Conservation (phyloP, 495 filamentous ascomycete species). For the Bombardia bombarda region DNA sequence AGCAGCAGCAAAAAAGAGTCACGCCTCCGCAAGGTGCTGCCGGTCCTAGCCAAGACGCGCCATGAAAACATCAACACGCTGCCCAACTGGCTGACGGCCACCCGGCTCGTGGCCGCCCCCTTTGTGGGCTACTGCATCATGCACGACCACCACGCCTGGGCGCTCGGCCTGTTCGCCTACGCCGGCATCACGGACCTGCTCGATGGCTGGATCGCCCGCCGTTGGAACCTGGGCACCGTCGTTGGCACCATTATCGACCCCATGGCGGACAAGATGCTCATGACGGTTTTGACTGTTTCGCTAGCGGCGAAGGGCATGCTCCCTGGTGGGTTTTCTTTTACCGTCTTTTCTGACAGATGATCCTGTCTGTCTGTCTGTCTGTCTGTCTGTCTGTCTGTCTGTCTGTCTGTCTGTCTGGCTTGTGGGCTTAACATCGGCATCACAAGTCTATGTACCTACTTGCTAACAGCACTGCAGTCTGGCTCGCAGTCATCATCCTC, state of each 20-base stretch:
- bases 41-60: conserved; percentile 39
- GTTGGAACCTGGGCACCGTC: conserved; percentile 82
- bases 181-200: conserved; percentile 86
- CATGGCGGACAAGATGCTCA: conserved; percentile 91
- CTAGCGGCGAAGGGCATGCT: conserved; percentile 73
- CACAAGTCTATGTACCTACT: too few relatives aligned
- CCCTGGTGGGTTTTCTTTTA: conserved; percentile 49
- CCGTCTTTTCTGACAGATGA: not conserved
- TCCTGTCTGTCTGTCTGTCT: not conserved
- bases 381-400: not conserved
- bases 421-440: too few relatives aligned
- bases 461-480: conserved; percentile 45
- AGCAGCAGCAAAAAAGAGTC: not conserved
- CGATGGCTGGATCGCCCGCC: conserved; percentile 86
- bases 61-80: conserved; percentile 96
- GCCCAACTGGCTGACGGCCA: conserved; percentile 86
- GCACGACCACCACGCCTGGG: conserved; percentile 65
- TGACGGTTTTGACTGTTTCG: conserved; percentile 83
- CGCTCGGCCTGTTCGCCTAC: conserved; percentile 80
- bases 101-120: conserved; percentile 75
- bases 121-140: conserved; percentile 85
- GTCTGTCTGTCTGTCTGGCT: not conserved
- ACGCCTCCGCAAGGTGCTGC: conserved; percentile 32
- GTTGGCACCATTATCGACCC: conserved; percentile 95
- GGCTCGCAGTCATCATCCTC: conserved; percentile 80